A percentile compares a stretch with the other conserved stretches of the same genome.
Evolutionary conservation across 495 filamentous ascomycete species (phyloP).

Genomic region (Aspergillus avenaceus): DNA sequence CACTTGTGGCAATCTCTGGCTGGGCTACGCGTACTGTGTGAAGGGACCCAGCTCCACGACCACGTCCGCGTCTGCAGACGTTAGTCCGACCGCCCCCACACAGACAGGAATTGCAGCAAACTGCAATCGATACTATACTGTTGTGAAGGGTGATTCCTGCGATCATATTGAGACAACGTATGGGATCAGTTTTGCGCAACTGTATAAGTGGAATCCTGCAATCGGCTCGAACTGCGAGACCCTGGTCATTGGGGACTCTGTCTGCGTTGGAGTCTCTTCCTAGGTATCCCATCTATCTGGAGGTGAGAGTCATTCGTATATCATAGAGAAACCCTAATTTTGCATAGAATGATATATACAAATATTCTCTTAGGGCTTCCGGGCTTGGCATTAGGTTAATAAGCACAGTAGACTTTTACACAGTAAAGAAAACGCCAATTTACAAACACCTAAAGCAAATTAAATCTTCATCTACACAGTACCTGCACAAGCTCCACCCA

Average conservation of each 20-base stretch:
- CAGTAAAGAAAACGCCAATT: too few species aligned
- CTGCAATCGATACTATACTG: constrained; percentile 34
- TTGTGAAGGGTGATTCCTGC: constrained; percentile 28
- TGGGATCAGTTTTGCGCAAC: constrained; percentile 12
- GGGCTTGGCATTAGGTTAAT: too few species aligned
- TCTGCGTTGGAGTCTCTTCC: constrained; percentile 22
- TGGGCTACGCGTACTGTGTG: constrained; percentile 39
- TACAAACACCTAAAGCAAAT: too few species aligned
- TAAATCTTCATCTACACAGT: too few species aligned
- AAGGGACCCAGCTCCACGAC: constrained; percentile 2
- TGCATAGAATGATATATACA: too few species aligned
- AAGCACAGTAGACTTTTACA: too few species aligned
- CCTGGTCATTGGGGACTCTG: constrained; percentile 16
- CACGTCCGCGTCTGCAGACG: not conserved
- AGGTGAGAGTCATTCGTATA: too few species aligned
- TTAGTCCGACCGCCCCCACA: not conserved
- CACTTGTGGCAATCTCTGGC: constrained; percentile 35
- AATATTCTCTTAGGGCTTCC: too few species aligned
- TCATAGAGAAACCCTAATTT: too few species aligned
- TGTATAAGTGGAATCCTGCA: constrained; percentile 29
- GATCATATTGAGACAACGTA: constrained; percentile 20
- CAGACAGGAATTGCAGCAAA: constrained; percentile 10
- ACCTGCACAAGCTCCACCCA: too few species aligned
- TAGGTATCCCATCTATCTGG: too few species aligned
- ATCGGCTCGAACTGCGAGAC: constrained; percentile 16